These are phyloP conservation scores for Marchantia polymorpha DNA, from an alignment of 225 moss, liverwort and hornwort species.

Conservation along the genomic window DNA sequence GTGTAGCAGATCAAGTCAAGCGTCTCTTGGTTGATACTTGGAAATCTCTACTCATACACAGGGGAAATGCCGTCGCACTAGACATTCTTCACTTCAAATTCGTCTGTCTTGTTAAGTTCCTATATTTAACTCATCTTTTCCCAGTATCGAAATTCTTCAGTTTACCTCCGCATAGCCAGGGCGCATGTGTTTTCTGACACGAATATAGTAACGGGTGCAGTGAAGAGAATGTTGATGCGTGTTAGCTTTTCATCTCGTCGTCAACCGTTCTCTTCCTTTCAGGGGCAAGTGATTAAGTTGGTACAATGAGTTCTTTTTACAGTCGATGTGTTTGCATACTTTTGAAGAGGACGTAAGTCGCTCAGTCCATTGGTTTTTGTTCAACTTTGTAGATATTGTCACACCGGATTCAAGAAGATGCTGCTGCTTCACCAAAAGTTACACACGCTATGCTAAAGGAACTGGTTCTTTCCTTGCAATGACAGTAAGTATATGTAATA, in stretches of 20 bases:
- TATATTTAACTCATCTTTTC: too few relatives aligned
- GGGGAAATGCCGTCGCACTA: too few relatives aligned
- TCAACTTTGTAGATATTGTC: constrained; percentile 61
- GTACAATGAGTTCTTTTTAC: not conserved
- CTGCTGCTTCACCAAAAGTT: constrained; percentile 98
- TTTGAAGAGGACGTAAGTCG: not conserved
- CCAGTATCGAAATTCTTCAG: too few relatives aligned
- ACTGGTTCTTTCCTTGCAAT: constrained; percentile 88
- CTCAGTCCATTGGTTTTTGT: not conserved
- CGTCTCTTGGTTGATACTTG: too few relatives aligned
- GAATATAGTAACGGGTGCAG: too few relatives aligned
- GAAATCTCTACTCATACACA: too few relatives aligned
- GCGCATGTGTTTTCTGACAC: too few relatives aligned
- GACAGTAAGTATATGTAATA: constrained; percentile 47
- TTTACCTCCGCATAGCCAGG: too few relatives aligned
- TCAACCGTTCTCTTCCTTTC: not conserved
- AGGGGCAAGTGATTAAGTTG: not conserved
- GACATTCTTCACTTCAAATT: too few relatives aligned
- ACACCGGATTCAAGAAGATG: constrained; percentile 76
- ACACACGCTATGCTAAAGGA: constrained; percentile 91
- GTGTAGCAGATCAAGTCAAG: too few relatives aligned
- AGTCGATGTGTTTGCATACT: not conserved
- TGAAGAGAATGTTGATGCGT: too few relatives aligned
- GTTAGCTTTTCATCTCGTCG: not conserved
- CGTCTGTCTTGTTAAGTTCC: too few relatives aligned